Evolutionary conservation across 2,329 filamentous ascomycete genomes (phyloP).

Genomic region (Exophiala spinifera): DNA sequence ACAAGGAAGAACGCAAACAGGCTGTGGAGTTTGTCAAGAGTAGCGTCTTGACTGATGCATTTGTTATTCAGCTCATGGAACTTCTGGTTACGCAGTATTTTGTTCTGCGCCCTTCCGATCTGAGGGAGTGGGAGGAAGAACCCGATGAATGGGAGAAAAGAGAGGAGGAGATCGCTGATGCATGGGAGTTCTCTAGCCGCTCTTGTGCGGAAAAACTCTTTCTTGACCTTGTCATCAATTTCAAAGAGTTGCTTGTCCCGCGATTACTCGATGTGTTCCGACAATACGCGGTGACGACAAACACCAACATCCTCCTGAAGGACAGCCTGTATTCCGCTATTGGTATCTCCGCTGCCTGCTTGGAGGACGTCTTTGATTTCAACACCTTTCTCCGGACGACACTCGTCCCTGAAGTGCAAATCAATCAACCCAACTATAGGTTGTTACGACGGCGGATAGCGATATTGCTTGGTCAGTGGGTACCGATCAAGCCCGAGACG

Average conservation of each 20-base stretch:
- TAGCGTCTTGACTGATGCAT: constrained; percentile 69
- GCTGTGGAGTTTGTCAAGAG: constrained; percentile 68
- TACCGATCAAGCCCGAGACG: constrained; percentile 69
- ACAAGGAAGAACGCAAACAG: constrained; percentile 70
- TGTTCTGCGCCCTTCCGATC: constrained; percentile 77
- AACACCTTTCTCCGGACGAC: constrained; percentile 72
- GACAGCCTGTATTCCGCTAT: constrained; percentile 94
- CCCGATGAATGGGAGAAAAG: constrained; percentile 93
- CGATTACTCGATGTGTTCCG: constrained; percentile 81
- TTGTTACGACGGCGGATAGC: constrained; percentile 83
- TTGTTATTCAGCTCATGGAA: constrained; percentile 79
- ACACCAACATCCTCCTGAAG: constrained; percentile 74
- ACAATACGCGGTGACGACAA: constrained; percentile 65
- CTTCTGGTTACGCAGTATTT: constrained; percentile 84
- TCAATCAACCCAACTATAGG: constrained; percentile 65
- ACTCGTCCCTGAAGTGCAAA: constrained; percentile 74
- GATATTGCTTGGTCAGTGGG: constrained; percentile 87
- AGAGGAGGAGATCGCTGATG: constrained; percentile 78
- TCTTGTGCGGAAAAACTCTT: constrained; percentile 93
- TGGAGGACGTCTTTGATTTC: constrained; percentile 77
- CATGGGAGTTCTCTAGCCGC: constrained; percentile 88
- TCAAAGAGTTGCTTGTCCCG: constrained; percentile 74
- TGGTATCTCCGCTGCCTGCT: constrained; percentile 74
- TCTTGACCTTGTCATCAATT: constrained; percentile 83
- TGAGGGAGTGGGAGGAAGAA: constrained; percentile 89